These are phyloP conservation scores for Starmerella roubikii DNA, from an alignment of 805 yeast species.

Conservation along the genomic window DNA sequence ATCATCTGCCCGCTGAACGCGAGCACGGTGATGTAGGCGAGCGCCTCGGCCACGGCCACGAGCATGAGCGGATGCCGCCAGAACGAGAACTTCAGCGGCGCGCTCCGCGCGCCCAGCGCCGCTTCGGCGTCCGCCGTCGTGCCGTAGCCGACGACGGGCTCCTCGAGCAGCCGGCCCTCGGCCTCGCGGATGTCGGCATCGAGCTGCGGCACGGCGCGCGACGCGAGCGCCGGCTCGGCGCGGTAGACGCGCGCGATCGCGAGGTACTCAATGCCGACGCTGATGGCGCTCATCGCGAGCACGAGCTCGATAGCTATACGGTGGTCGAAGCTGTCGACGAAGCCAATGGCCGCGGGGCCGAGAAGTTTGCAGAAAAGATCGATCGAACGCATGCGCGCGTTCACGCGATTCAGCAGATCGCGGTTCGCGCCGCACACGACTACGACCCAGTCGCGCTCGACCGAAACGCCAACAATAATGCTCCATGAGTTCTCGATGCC, in stretches of 20 bases:
- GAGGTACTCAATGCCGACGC: conserved; percentile 26
- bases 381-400: conserved; percentile 29
- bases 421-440: conserved; percentile 25
- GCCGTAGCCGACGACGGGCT: too few relatives aligned
- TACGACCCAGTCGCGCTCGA: conserved; percentile 33
- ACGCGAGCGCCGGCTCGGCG: conserved; percentile 23
- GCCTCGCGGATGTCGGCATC: neutral
- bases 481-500: conserved; percentile 27
- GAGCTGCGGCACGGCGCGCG: neutral
- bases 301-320: conserved; percentile 23
- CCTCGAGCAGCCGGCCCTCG: neutral
- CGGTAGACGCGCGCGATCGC: conserved; percentile 27
- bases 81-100: conserved; percentile 16
- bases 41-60: conserved; percentile 25
- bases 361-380: conserved; percentile 29
- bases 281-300: conserved; percentile 23
- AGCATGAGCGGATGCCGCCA: conserved; percentile 22
- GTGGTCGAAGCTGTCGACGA: conserved; percentile 22
- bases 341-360: conserved; percentile 30
- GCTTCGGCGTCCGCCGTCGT: too few relatives aligned
- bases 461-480: conserved; percentile 28
- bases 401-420: conserved; percentile 22
- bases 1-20: conserved; percentile 30
- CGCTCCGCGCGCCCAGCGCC: too few relatives aligned
- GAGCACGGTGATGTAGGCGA: conserved; percentile 29